These are phyloP conservation scores for Physocladia obscura DNA, from an alignment of 192 early-diverging fungal species.

Conservation along the genomic window DNA sequence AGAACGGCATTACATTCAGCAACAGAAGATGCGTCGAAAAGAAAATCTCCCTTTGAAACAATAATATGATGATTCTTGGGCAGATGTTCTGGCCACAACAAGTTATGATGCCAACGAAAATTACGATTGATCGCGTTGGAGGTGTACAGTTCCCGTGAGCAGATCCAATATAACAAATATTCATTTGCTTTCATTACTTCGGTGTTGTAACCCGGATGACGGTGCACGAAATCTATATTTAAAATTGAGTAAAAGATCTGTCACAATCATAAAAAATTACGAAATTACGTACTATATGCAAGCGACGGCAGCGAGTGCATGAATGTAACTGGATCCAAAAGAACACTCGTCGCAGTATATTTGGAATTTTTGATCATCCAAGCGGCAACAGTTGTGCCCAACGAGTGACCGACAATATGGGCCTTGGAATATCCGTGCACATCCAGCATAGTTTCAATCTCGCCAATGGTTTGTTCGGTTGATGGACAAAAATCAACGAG, in stretches of 20 bases:
- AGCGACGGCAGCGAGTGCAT: constrained; percentile 58
- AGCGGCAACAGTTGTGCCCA: constrained; percentile 59
- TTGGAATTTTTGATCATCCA: constrained; percentile 58
- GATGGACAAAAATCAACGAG: constrained; percentile 56
- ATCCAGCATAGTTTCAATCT: constrained; percentile 57
- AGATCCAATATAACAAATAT: constrained; percentile 55
- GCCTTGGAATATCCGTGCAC: constrained; percentile 52
- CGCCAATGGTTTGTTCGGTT: constrained; percentile 53
- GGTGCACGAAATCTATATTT: constrained; percentile 31
- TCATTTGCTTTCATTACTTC: constrained; percentile 31
- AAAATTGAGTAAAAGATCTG: background rate
- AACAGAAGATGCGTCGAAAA: constrained; percentile 32
- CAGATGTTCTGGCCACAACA: constrained; percentile 29
- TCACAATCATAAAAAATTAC: background rate
- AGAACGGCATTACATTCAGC: constrained; percentile 19
- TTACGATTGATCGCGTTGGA: constrained; percentile 55
- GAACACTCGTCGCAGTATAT: constrained; percentile 46
- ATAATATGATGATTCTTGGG: constrained; percentile 25
- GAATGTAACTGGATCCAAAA: constrained; percentile 69
- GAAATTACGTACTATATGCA: constrained; percentile 48
- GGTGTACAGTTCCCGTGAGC: constrained; percentile 60
- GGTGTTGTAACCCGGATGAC: constrained; percentile 28
- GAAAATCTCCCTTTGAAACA: constrained; percentile 26
- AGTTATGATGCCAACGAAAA: constrained; percentile 35
- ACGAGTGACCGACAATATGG: constrained; percentile 65